Percentiles rank a stretch among this genome's conserved stretches.
Conservation (phyloP, 441 rosid genomes). For the Gossypium lobatum region DNA sequence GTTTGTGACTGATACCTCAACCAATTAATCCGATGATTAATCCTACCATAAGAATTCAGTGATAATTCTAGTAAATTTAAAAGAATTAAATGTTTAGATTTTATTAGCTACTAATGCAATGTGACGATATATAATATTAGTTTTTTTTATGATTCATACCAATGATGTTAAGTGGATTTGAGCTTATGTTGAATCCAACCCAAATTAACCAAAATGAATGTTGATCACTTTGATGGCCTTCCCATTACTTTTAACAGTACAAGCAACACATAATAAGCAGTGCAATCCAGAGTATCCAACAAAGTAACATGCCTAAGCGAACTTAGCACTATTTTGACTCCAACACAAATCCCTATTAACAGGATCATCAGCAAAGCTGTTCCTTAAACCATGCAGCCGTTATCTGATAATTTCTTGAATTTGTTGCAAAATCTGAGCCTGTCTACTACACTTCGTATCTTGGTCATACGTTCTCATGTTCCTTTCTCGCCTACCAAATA, state of each 20-base stretch:
- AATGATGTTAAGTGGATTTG: not conserved
- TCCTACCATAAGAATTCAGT: not conserved
- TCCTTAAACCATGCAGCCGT: not conserved
- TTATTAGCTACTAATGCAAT: not conserved
- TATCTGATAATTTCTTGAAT: not conserved
- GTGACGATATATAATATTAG: not conserved
- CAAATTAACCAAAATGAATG: not conserved
- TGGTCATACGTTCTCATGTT: not conserved
- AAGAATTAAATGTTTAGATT: not conserved
- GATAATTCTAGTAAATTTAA: not conserved
- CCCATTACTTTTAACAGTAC: not conserved
- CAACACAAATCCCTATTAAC: not conserved
- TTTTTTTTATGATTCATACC: not conserved
- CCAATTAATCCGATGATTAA: too few species aligned
- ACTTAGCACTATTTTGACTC: not conserved
- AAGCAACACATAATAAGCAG: not conserved
- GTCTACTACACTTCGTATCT: not conserved
- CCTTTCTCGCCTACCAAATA: not conserved
- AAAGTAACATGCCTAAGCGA: not conserved
- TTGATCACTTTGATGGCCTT: not conserved
- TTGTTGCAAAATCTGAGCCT: not conserved
- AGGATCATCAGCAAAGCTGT: not conserved
- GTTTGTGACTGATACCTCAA: too few species aligned
- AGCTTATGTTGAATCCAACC: not conserved
- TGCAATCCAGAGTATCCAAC: not conserved